Base-by-base conservation (phyloP, 352 stramenopile species). In the Phytophthora citrophthora region DNA sequence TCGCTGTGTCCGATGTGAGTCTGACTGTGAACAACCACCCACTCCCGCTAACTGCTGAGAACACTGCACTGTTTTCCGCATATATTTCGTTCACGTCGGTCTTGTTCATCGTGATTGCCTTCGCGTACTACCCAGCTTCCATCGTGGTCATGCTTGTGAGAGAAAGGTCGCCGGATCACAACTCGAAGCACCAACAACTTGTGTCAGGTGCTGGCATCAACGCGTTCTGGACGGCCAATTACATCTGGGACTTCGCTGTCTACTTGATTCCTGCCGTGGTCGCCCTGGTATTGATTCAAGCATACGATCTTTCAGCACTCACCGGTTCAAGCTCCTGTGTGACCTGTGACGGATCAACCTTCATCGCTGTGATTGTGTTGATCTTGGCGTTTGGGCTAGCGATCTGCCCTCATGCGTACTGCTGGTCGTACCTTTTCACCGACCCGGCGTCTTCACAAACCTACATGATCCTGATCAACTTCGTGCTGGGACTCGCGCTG, bases 211-310 rank as follows among this genome's bases (percentile, higher is more conserved):
- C 98, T n/a, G 82, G 79, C n/a, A 77, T 98, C n/a, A 67, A 65
- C 0, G 81, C 91, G 2, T 99, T 98, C 68, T 99, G 97, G 97
- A 41, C 96, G 1, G 90, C 91, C n/a, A 98, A 96, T 31, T 98
- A 91, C 58, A 51, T 89, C 15, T 98, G 91, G 78, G 95, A 98
- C 53, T 70, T 96, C 34, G 36, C 90, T 3, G 90, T 93, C 36
- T 98, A 97, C 76, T 59, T 93, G 40, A 68, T 97, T 0, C 76
- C 83, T 6, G 61, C 64, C 2, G 62, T 67, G 0, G 54, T 81
- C 16, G 65, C 74, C 10, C 16, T 86, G n/a, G 8, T 59, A 2
- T 34, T 72, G 51, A 82, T 89, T 40, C 40, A 77, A 32, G 47
- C 57, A 0, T 89, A 71, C 50, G 72, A 83, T 29, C 60, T 87